phyloP scores from a whole-genome alignment of 129 eudicot genomes.

The Escallonia herrerae region DNA sequence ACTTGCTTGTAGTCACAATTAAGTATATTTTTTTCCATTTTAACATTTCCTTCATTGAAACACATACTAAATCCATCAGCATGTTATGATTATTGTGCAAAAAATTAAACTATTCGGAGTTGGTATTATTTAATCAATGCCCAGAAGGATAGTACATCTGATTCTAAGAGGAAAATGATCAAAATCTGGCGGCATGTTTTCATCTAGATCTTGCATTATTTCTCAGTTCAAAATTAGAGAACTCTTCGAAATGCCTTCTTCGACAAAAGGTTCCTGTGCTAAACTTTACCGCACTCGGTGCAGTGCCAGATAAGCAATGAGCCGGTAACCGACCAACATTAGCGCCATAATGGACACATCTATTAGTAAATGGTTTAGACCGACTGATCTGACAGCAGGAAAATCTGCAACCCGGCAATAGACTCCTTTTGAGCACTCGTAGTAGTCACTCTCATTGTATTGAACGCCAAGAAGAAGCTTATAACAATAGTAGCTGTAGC shows the following conservation, averaged over 20 bases:
- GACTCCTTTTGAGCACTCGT: slow-evolving; percentile 73
- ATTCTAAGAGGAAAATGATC: slow-evolving; percentile 28
- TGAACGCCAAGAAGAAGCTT: slow-evolving; percentile 93
- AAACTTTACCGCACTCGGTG: slow-evolving; percentile 49
- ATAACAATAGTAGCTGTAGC: slow-evolving; percentile 97
- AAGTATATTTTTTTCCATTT: neutral
- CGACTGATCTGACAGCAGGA: slow-evolving; percentile 74
- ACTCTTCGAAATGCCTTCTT: slow-evolving; percentile 22
- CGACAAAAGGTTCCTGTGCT: slow-evolving; percentile 22
- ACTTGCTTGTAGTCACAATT: neutral
- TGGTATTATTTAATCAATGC: slow-evolving; percentile 37
- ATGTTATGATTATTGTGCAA: slow-evolving; percentile 12
- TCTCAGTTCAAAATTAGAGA: slow-evolving; percentile 33
- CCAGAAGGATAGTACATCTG: slow-evolving; percentile 43
- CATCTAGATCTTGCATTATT: slow-evolving; percentile 38
- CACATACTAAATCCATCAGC: neutral
- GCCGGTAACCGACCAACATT: slow-evolving; percentile 83
- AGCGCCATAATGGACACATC: slow-evolving; percentile 65
- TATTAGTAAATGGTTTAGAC: slow-evolving; percentile 48
- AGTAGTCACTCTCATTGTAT: slow-evolving; percentile 55
- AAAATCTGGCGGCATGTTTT: slow-evolving; percentile 40
- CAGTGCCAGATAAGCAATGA: slow-evolving; percentile 80
- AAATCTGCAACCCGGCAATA: slow-evolving; percentile 74
- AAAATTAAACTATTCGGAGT: slow-evolving; percentile 16
- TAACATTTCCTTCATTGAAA: slow-evolving; percentile 3